Conservation (phyloP, 179 eudicot species). For the Silene coronaria region DNA sequence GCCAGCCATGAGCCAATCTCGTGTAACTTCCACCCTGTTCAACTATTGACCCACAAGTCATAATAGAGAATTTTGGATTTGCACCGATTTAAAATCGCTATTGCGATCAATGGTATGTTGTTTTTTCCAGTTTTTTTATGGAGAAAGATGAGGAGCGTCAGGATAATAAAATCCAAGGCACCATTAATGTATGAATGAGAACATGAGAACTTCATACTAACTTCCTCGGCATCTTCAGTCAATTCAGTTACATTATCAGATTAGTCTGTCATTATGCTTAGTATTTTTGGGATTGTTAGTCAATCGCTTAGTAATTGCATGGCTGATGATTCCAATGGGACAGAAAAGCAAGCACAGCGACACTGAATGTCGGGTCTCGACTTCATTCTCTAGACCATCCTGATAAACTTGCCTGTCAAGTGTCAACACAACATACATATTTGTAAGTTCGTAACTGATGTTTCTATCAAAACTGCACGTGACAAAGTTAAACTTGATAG, state of each 20-base stretch:
- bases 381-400: constrained; percentile 64
- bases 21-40: too few relatives aligned
- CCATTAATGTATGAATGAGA: background rate
- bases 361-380: constrained; percentile 87
- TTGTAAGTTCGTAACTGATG: background rate
- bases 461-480: background rate
- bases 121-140: background rate
- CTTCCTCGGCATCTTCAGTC: background rate
- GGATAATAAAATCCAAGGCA: background rate
- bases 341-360: constrained; percentile 78
- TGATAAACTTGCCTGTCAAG: constrained; percentile 67
- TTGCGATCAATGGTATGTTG: too few relatives aligned
- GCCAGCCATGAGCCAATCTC: background rate
- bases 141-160: background rate
- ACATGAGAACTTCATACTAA: background rate
- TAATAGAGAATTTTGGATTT: background rate
- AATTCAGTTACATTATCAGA: constrained; percentile 6
- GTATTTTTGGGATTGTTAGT: constrained; percentile 14
- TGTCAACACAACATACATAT: constrained; percentile 24
- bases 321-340: constrained; percentile 68
- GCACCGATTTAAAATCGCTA: background rate
- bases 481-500: background rate
- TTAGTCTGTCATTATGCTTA: constrained; percentile 15
- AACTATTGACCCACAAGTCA: background rate
- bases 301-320: constrained; percentile 59